Conservation (phyloP, 2,329 filamentous ascomycete species). For the Scedosporium dehoogii region DNA sequence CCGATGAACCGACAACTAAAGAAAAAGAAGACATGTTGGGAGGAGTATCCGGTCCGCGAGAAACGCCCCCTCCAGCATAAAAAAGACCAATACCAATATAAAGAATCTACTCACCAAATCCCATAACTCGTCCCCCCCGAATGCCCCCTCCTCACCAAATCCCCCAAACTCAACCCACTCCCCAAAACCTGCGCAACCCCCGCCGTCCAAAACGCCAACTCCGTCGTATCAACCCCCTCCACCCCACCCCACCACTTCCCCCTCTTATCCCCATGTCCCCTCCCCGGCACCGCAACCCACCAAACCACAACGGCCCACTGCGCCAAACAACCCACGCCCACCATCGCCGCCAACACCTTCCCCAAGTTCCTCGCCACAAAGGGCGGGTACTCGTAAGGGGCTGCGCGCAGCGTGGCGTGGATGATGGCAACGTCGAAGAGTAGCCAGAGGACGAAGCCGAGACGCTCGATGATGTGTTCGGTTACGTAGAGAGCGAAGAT, state of each 20-base stretch:
- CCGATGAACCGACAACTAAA: not conserved
- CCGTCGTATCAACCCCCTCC: constrained; percentile 35
- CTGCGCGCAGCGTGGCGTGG: constrained; percentile 33
- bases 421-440: constrained; percentile 37
- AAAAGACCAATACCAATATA: not conserved
- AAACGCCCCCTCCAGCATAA: not conserved
- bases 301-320: constrained; percentile 34
- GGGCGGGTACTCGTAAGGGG: constrained; percentile 31
- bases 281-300: constrained; percentile 34
- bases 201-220: constrained; percentile 39
- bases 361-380: constrained; percentile 30
- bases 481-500: constrained; percentile 37
- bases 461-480: constrained; percentile 30
- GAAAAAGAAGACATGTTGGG: not conserved
- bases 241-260: constrained; percentile 32
- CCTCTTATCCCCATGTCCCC: constrained; percentile 30
- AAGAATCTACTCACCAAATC: constrained; percentile 32
- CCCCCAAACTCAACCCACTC: constrained; percentile 29
- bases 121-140: constrained; percentile 36
- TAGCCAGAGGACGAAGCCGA: constrained; percentile 37
- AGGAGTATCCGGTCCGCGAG: too few relatives aligned
- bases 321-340: constrained; percentile 24
- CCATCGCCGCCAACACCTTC: constrained; percentile 23
- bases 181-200: constrained; percentile 31
- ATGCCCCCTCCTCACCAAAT: constrained; percentile 34